Evolutionary conservation across 768 basidiomycete genomes (phyloP), one percentile per base, ranked within the genome.

Genomic region (Basidioascus undulatus): DNA sequence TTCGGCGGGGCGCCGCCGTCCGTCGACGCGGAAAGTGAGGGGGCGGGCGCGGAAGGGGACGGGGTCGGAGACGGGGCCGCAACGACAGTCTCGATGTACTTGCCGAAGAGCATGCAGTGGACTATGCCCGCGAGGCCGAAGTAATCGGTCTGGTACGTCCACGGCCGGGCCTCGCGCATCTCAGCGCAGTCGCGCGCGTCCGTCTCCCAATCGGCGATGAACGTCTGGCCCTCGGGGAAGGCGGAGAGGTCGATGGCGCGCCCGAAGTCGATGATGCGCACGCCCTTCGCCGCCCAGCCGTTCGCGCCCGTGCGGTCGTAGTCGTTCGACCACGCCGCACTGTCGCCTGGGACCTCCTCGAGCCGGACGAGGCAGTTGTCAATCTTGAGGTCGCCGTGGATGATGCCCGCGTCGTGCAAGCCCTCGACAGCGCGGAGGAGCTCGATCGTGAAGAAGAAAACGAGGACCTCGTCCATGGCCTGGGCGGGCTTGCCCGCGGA

Each of bases 381-480:
- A 57, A 96, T 92, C 64, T 98, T 98, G 47, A 98, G 68, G 60
- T 98, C 92, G 25, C 92, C 89, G 52, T 98, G 92, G 49, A 98
- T 80, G 61, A 96, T 81, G 10, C 83, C 81, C 0, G 66, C 62
- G 13, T 53, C 42, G 56, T 96, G 92, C 55, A 94, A 69, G 15
- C 67, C 73, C 53, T 87, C 84, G 32, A 94, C 59, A 9, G 79
- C 59, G 21, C 74, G 74, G 30, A 94, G 59, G 6, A 96, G 69
- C 57, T 96, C 92, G 52, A 89, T 67, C 20, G 78, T 67, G 67
- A 96, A 98, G 67, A 96, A 98, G 55, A 89, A 69, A 33, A 83
- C 84, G 40, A 96, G 67, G 4, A 89, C 66, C 55, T 98, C 92
- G 52, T 96, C 89, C 39, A 98, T 62, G 10, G 59, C 61, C 2